A percentile compares a stretch with the other conserved stretches of the same genome.
Conservation (phyloP, 495 filamentous ascomycete genomes). For the Daldinia vernicosa region DNA sequence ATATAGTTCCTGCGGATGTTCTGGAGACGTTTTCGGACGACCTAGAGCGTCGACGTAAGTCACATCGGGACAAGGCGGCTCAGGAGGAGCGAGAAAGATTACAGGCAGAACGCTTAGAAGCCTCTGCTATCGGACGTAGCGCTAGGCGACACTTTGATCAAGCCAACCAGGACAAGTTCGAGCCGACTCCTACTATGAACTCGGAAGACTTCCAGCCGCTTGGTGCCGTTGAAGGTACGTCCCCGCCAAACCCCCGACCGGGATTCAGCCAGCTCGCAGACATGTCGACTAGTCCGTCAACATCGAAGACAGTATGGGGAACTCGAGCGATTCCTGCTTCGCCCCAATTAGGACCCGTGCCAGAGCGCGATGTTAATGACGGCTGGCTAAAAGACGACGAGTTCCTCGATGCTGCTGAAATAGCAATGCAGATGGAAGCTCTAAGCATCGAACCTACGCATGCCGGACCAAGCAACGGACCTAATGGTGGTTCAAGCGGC, state of each 20-base stretch:
- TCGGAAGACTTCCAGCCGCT: slow-evolving; percentile 74
- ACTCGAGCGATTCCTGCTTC: slow-evolving; percentile 69
- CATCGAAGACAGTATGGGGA: slow-evolving; percentile 86
- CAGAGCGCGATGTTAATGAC: slow-evolving; percentile 63
- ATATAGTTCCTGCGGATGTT: slow-evolving; percentile 79
- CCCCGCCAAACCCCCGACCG: slow-evolving; percentile 50
- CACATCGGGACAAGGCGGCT: slow-evolving; percentile 84
- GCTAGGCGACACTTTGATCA: slow-evolving; percentile 48
- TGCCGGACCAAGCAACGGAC: slow-evolving; percentile 32
- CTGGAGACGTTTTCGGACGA: slow-evolving; percentile 77
- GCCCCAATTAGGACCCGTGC: slow-evolving; percentile 56
- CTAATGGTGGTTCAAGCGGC: slow-evolving; percentile 45
- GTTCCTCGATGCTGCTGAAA: slow-evolving; percentile 50
- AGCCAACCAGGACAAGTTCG: slow-evolving; percentile 47
- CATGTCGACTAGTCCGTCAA: slow-evolving; percentile 80
- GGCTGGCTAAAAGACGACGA: slow-evolving; percentile 78
- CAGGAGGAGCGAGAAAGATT: slow-evolving; percentile 91
- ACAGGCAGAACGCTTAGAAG: slow-evolving; percentile 85
- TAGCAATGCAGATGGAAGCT: slow-evolving; percentile 58
- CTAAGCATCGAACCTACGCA: slow-evolving; percentile 49
- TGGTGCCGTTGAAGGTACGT: slow-evolving; percentile 52
- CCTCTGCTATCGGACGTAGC: slow-evolving; percentile 54
- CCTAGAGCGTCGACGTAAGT: slow-evolving; percentile 78
- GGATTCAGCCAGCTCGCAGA: slow-evolving; percentile 56
- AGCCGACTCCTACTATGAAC: slow-evolving; percentile 50